Evolutionary conservation across 2,329 filamentous ascomycete species (phyloP).

Genomic region (Verticillium nubilum): DNA sequence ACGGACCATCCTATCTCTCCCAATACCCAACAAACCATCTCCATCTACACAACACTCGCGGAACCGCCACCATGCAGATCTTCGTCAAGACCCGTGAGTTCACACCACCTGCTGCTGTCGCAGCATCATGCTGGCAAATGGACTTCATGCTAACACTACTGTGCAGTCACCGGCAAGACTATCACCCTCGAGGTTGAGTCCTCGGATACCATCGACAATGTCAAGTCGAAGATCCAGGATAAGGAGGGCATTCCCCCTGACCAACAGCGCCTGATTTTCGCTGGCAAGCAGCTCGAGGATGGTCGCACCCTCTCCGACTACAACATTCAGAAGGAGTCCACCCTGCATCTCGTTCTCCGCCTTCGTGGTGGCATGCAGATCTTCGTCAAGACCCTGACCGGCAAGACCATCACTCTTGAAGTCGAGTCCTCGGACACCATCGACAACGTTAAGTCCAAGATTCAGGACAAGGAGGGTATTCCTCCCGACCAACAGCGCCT

Average conservation of each 20-base stretch:
- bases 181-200: conserved; percentile 78
- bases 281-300: conserved; percentile 45
- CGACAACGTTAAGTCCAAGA: conserved; percentile 96
- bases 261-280: conserved; percentile 80
- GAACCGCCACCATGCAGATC: conserved; percentile 75
- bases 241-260: conserved; percentile 87
- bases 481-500: conserved; percentile 93
- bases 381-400: conserved; percentile 82
- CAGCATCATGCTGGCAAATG: not conserved
- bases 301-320: conserved; percentile 49
- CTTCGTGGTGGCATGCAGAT: conserved; percentile 64
- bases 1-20: conserved; percentile 4
- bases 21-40: conserved; percentile 1
- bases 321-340: conserved; percentile 60
- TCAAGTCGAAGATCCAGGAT: conserved; percentile 86
- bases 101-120: conserved; percentile 11
- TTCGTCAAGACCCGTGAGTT: conserved; percentile 92
- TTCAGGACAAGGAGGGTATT: conserved; percentile 96
- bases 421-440: conserved; percentile 88
- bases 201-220: conserved; percentile 77
- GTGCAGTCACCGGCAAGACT: conserved; percentile 74
- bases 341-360: conserved; percentile 69
- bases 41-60: not conserved
- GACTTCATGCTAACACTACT: conserved; percentile 29
- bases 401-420: conserved; percentile 91